phyloP scores from a whole-genome alignment of 2,329 filamentous ascomycete genomes.

The Colletotrichum filicis region DNA sequence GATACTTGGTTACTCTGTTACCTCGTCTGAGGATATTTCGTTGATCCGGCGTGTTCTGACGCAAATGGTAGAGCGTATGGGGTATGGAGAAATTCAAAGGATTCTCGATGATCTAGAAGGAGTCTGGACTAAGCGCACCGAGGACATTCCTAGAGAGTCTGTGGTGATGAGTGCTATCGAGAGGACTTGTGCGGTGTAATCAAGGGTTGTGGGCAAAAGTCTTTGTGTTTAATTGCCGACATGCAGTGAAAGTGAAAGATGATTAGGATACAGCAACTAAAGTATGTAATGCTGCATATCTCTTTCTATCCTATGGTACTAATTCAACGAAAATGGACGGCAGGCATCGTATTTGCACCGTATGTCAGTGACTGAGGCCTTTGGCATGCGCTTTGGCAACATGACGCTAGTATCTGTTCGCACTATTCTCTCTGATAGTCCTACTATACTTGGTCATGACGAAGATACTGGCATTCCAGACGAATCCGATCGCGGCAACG shows the following conservation, averaged over 20 bases:
- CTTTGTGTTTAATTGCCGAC: no score
- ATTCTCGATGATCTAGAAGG: not conserved
- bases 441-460: constrained; percentile 61
- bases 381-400: constrained; percentile 42
- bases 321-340: not conserved
- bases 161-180: not conserved
- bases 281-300: no score
- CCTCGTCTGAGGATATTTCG: not conserved
- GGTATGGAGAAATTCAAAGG: not conserved
- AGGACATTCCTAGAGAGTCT: not conserved
- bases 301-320: not conserved
- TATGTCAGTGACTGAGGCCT: constrained; percentile 34
- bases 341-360: not conserved
- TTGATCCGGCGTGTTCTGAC: not conserved
- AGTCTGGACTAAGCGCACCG: not conserved
- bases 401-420: constrained; percentile 49
- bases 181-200: not conserved
- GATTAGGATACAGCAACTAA: no score
- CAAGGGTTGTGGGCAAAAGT: not conserved
- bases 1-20: not conserved
- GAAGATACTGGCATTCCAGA: constrained; percentile 53
- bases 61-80: not conserved
- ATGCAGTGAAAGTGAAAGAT: no score
- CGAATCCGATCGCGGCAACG: constrained; percentile 47
- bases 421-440: constrained; percentile 49